Evolutionary conservation across 306 rosid genomes (phyloP).

Genomic region (Cercis canadensis): DNA sequence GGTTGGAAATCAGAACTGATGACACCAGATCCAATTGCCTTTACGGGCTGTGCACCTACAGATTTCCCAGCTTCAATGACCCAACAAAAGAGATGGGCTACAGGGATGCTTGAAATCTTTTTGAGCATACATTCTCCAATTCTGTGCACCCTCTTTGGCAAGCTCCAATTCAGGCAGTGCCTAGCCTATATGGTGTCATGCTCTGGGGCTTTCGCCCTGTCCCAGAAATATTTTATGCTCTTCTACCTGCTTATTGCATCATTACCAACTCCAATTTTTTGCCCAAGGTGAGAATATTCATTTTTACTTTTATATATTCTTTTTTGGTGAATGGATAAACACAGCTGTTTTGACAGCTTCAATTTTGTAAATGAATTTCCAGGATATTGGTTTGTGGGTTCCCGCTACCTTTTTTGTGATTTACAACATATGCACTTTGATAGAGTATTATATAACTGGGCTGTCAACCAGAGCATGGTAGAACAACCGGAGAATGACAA

Average conservation of each 20-base stretch:
- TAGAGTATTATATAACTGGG: conserved; percentile 21
- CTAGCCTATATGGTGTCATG: conserved; percentile 30
- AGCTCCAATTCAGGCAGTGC: conserved; percentile 48
- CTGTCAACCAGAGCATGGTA: conserved; percentile 54
- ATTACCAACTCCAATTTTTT: conserved; percentile 49
- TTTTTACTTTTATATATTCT: too few species aligned
- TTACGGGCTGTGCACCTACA: conserved; percentile 46
- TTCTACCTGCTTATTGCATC: conserved; percentile 47
- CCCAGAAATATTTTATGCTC: conserved; percentile 43
- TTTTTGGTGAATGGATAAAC: too few species aligned
- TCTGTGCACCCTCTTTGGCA: conserved; percentile 25
- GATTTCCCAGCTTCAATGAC: conserved; percentile 43
- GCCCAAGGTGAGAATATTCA: conserved; percentile 54
- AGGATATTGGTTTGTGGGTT: conserved; percentile 37
- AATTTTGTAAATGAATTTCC: too few species aligned
- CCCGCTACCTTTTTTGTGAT: conserved; percentile 29
- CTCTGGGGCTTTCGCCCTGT: conserved; percentile 38
- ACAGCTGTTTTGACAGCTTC: too few species aligned
- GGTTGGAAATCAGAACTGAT: conserved; percentile 44
- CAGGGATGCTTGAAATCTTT: conserved; percentile 50
- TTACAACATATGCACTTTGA: conserved; percentile 18
- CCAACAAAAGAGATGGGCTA: conserved; percentile 53
- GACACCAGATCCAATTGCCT: conserved; percentile 41
- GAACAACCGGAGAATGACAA: conserved; percentile 52
- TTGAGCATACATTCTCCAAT: conserved; percentile 45